Base-by-base conservation (phyloP, 108 stramenopile genomes). In the Nitzschia putrida region DNA sequence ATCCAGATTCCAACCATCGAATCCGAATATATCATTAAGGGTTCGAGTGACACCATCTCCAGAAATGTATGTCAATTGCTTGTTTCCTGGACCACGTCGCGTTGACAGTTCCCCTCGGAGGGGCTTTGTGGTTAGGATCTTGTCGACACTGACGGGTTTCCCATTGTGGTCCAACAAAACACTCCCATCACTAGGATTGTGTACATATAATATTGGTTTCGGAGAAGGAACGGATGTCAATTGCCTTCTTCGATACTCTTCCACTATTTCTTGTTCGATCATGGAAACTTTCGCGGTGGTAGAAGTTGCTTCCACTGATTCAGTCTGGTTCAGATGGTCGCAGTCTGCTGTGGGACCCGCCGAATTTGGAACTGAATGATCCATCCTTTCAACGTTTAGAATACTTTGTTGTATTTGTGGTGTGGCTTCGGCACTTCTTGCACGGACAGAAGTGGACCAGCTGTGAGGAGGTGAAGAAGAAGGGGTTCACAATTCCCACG, bases 1-100 rank as follows among this genome's bases (percentile, higher is more conserved):
- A 21, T 85, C 81, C 64, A 94, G 64, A 61, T 76, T 81, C 92
- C 92, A 94, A 39, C 92, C 92, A 66, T 87, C 87, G 58, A 76
- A 91, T 12, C 92, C 92, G 73, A 94, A 94, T 12, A 87, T 68
- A 57, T 94, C 89, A 72, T 94, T 94, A 1, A 94, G 78, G 0
- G 87, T 89, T 40, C 87, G 74, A 11, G 89, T 88, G 2, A 94
- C 81, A n/a, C 75, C 79, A 37, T 94, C 92, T 42, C 92, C 92
- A 42, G 79, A 71, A 55, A 94, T 78, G 52, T 94, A 94, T n/a
- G 85, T 83, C 26, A 94, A 54, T 64, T 89, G 86, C 64, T 66
- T 81, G 55, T 80, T 80, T 2, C 89, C 88, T 23, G 92, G 92
- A 39, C 92, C 92, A n/a, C 77, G 78, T 1, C 92, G 86, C 20